Percentiles rank a stretch among this genome's conserved stretches.
Evolutionary conservation across 1,139 yeast species (phyloP).

Genomic region (Suhomyces taliae): DNA sequence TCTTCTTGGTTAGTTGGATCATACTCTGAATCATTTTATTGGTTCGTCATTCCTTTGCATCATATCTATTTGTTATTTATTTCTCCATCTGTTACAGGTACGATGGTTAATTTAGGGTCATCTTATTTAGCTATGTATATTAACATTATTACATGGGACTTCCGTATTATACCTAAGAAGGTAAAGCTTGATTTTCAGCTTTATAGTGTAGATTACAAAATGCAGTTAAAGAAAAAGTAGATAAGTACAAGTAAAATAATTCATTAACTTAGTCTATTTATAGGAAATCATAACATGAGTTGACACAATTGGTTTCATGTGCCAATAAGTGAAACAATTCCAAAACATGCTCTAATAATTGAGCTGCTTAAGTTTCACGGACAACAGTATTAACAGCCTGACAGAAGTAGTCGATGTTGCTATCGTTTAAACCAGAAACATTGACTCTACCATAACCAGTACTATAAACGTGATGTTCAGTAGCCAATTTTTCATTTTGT

Average conservation of each 20-base stretch:
- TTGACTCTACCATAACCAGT: constrained; percentile 43
- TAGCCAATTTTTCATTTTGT: constrained; percentile 32
- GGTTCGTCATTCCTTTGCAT: constrained; percentile 6
- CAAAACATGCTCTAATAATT: neutral
- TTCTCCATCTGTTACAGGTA: constrained; percentile 1
- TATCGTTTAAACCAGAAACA: constrained; percentile 43
- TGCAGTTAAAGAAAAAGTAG: too few relatives aligned
- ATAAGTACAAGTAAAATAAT: too few relatives aligned
- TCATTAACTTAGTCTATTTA: too few relatives aligned
- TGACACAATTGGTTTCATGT: too few relatives aligned
- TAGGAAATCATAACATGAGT: too few relatives aligned
- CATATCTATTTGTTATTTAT: constrained; percentile 4
- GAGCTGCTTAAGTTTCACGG: constrained; percentile 19
- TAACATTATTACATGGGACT: constrained; percentile 3
- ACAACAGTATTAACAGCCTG: constrained; percentile 39
- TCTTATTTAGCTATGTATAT: neutral
- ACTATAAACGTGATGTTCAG: constrained; percentile 38
- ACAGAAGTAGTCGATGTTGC: constrained; percentile 38
- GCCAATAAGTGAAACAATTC: neutral
- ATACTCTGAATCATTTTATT: neutral
- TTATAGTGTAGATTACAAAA: too few relatives aligned
- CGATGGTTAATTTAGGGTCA: neutral
- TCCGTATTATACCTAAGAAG: neutral
- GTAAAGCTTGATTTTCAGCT: neutral
- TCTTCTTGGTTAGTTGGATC: too few relatives aligned